These are phyloP conservation scores for Chaetomiaceae sp. DNA, from an alignment of 2,329 filamentous ascomycete genomes.

Conservation along the genomic window DNA sequence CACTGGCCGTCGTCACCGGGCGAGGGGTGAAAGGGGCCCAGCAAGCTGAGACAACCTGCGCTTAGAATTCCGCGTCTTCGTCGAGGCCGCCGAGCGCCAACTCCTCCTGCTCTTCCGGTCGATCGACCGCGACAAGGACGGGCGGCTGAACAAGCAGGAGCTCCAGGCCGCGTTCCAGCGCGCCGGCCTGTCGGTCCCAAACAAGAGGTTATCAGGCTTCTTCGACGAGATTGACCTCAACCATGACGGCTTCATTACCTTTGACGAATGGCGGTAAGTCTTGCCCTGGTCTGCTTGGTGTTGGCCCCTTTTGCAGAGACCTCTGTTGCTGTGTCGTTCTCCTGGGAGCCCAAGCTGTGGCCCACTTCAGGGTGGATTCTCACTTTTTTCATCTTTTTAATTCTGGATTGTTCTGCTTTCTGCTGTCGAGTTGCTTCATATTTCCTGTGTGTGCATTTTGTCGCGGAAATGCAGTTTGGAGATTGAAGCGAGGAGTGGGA, in stretches of 20 bases:
- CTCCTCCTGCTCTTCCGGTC: conserved; percentile 74
- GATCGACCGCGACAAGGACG: conserved; percentile 82
- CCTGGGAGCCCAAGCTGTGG: neutral
- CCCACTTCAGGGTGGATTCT: conserved; percentile 11
- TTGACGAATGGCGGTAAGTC: conserved; percentile 92
- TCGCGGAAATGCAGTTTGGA: neutral
- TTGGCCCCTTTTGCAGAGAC: conserved; percentile 13
- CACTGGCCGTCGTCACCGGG: neutral
- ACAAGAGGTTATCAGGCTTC: conserved; percentile 72
- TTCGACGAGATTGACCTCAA: conserved; percentile 87
- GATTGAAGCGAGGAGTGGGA: neutral
- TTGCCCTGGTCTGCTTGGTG: conserved; percentile 12
- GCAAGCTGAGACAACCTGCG: conserved; percentile 11
- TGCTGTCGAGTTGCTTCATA: neutral
- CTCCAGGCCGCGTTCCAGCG: conserved; percentile 69
- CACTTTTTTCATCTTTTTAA: neutral
- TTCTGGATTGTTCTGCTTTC: neutral
- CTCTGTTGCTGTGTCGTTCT: conserved; percentile 5
- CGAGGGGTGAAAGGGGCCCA: too few relatives aligned
- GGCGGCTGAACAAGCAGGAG: conserved; percentile 81
- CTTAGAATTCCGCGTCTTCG: conserved; percentile 82
- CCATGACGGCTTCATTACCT: conserved; percentile 79
- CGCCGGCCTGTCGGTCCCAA: conserved; percentile 73
- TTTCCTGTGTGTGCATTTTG: neutral
- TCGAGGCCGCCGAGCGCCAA: conserved; percentile 79